Percentiles rank a stretch among this genome's conserved stretches.
Evolutionary conservation across 495 filamentous ascomycete species (phyloP).

Genomic region (Amorphotheca resinae): DNA sequence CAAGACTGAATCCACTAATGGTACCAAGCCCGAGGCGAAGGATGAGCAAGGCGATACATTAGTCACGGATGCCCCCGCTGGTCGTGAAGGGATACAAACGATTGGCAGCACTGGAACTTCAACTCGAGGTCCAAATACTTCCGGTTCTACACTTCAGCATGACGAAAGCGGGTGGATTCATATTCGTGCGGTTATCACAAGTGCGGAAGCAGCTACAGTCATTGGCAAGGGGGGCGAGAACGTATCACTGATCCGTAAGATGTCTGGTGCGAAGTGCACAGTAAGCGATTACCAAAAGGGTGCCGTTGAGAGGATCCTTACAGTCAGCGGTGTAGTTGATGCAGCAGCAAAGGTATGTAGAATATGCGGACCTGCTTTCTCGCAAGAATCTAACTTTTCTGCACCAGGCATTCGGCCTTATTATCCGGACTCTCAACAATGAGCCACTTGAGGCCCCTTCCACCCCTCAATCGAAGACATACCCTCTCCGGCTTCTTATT

Average conservation of each 20-base stretch:
- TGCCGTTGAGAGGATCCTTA: slow-evolving; percentile 91
- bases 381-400: slow-evolving; percentile 9
- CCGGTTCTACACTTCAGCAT: slow-evolving; percentile 24
- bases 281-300: slow-evolving; percentile 96
- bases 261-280: slow-evolving; percentile 93
- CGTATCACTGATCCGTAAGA: slow-evolving; percentile 81
- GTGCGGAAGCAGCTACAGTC: slow-evolving; percentile 89
- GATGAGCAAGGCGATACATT: slow-evolving; percentile 39
- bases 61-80: slow-evolving; percentile 34
- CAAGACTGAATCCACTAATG: slow-evolving; percentile 29
- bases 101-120: slow-evolving; percentile 16
- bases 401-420: slow-evolving; percentile 89
- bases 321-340: slow-evolving; percentile 89
- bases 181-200: slow-evolving; percentile 89
- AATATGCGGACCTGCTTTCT: not conserved
- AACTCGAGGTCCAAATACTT: slow-evolving; percentile 24
- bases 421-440: slow-evolving; percentile 96
- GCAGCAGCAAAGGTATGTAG: slow-evolving; percentile 80
- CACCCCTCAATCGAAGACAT: slow-evolving; percentile 87
- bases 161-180: slow-evolving; percentile 97
- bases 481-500: slow-evolving; percentile 87
- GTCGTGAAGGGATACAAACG: slow-evolving; percentile 21
- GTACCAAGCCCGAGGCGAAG: slow-evolving; percentile 44
- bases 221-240: slow-evolving; percentile 99
- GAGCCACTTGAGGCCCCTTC: slow-evolving; percentile 79